These are phyloP conservation scores for Amphibolis antarctica DNA, from an alignment of 106 monocot species.

Conservation along the genomic window DNA sequence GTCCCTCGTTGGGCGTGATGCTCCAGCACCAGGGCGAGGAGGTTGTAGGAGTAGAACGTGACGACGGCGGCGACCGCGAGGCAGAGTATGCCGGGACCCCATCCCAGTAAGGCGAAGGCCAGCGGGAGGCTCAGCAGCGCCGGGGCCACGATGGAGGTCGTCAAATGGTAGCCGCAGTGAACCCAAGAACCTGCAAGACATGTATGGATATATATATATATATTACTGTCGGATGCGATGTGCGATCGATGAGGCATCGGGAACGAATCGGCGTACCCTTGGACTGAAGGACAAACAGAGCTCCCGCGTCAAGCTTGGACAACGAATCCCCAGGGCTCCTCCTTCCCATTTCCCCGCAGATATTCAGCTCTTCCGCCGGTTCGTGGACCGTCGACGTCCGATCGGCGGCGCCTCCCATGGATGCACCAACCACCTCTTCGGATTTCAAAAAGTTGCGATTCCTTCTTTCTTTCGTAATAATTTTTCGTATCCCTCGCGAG, in stretches of 20 bases:
- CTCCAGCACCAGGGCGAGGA: slow-evolving; percentile 74
- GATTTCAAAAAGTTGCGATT: too few species aligned
- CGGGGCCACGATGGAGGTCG: slow-evolving; percentile 85
- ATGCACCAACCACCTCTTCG: too few species aligned
- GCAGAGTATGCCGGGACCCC: slow-evolving; percentile 43
- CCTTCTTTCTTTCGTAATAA: too few species aligned
- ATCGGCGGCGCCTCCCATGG: too few species aligned
- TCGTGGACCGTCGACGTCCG: too few species aligned
- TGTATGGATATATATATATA: not conserved
- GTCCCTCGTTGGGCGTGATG: slow-evolving; percentile 51
- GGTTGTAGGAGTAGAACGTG: slow-evolving; percentile 96
- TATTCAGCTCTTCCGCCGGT: too few species aligned
- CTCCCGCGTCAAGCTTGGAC: slow-evolving; percentile 47
- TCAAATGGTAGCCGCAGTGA: slow-evolving; percentile 85
- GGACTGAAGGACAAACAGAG: slow-evolving; percentile 58
- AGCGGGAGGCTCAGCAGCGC: slow-evolving; percentile 75
- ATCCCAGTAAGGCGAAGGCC: slow-evolving; percentile 63
- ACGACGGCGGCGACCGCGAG: slow-evolving; percentile 37
- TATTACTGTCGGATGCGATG: too few species aligned
- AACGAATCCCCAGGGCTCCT: too few species aligned
- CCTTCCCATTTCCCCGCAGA: too few species aligned
- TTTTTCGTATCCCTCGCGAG: too few species aligned
- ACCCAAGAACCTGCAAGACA: slow-evolving; percentile 59
- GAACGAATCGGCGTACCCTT: slow-evolving; percentile 23
- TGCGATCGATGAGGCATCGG: too few species aligned